Base-by-base conservation (phyloP, 2,329 filamentous ascomycete genomes). In the Nigrospora sphaerica region DNA sequence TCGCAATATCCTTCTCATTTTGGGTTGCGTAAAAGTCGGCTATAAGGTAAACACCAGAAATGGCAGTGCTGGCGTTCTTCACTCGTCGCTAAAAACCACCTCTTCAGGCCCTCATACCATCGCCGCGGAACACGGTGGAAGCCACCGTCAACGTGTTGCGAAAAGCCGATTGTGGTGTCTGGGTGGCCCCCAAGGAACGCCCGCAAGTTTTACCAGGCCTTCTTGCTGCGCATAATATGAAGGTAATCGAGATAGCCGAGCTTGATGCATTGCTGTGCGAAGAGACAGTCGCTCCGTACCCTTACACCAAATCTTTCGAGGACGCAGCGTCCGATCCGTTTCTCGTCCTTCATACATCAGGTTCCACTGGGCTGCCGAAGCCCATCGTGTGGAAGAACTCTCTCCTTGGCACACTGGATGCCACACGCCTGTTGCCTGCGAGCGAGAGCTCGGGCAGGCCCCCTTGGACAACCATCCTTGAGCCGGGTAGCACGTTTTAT, bases 371-470 rank as follows among this genome's bases (percentile, higher is more conserved):
- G 2, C 31, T 46, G 11, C 47, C 47, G 14, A 49, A 49, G 36
- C 47, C 47, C 9, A 46, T 49, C 12, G 43, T 45, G 4, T 58
- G 49, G 45, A 50, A 50, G 35, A 18, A 47, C 6, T 48, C 41
- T 13, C 50, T 53, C n/a, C 39, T 55, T 18, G 53, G 54, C 34
- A 56, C 51, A 2, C 53, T 57, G 14, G 55, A 58, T n/a, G 47
- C 50, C 28, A 57, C 52, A 47, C 49, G 50, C 37, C 47, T 46
- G 9, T 51, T 55, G 18, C 54, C 51, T 44, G 13, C 38, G 37
- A n/a, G 40, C 40, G 19, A 50, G 39, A 36, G 17, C 48, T 52
- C 39, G 47, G 50, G 32, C 46, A 56, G 44, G 54, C 49, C 3
- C 52, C 49, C 3, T 51, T 57, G 51, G 19, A 23, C 19, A 23